A percentile compares a stretch with the other conserved stretches of the same genome.
Evolutionary conservation across 169 alveolate genomes (phyloP).

Genomic region (Cryptosporidium ubiquitum): DNA sequence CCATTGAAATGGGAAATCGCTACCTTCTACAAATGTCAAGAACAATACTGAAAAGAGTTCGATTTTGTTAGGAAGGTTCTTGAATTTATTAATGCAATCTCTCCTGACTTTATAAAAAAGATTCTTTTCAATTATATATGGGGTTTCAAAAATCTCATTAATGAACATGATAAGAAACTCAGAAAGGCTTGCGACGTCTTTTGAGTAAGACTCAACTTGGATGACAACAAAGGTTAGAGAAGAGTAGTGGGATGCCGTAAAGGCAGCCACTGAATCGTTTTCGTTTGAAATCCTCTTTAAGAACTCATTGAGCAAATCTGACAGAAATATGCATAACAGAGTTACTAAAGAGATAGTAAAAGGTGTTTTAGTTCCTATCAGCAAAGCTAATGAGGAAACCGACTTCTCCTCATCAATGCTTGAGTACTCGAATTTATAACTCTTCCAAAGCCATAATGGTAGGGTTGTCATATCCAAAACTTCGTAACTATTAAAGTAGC

Average conservation of each 20-base stretch:
- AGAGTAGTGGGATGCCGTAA: slow-evolving; percentile 40
- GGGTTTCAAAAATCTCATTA: slow-evolving; percentile 27
- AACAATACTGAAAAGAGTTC: slow-evolving; percentile 18
- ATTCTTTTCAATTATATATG: slow-evolving; percentile 28
- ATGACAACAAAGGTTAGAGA: slow-evolving; percentile 10
- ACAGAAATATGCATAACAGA: not conserved
- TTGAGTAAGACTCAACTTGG: slow-evolving; percentile 41
- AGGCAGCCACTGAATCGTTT: not conserved
- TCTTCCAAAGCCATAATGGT: slow-evolving; percentile 19
- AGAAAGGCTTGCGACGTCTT: slow-evolving; percentile 17
- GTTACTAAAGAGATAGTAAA: slow-evolving; percentile 31
- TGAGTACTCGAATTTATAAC: slow-evolving; percentile 45
- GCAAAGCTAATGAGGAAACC: slow-evolving; percentile 1
- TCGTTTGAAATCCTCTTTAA: slow-evolving; percentile 22
- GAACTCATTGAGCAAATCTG: slow-evolving; percentile 16
- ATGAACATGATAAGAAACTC: slow-evolving; percentile 7
- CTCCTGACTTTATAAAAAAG: slow-evolving; percentile 20
- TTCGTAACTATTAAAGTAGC: slow-evolving; percentile 34
- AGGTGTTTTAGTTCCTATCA: slow-evolving; percentile 48
- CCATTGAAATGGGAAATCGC: slow-evolving; percentile 39
- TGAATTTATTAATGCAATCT: slow-evolving; percentile 39
- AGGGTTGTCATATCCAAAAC: slow-evolving; percentile 33
- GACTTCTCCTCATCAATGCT: slow-evolving; percentile 37
- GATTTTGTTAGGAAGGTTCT: slow-evolving; percentile 5
- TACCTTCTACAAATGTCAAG: slow-evolving; percentile 47